Percentiles rank a stretch among this genome's conserved stretches.
phyloP scores from a whole-genome alignment of 1,284 basidiomycete species.

The Fistulinella cinereoalba region DNA sequence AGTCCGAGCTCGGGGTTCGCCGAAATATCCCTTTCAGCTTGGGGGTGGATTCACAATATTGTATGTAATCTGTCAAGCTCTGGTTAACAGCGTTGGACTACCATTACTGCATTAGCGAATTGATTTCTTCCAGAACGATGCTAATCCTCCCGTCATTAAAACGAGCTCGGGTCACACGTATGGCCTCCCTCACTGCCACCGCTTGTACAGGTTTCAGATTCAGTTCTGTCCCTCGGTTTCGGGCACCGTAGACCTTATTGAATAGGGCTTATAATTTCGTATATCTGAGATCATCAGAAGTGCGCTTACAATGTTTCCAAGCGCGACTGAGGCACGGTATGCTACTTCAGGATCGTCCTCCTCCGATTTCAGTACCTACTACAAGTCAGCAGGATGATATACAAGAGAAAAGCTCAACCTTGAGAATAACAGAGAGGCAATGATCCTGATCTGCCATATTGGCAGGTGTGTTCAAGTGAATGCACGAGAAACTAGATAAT shows the following conservation, averaged over 20 bases:
- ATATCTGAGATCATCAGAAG: neutral
- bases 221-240: conserved; percentile 36
- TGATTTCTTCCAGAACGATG: conserved; percentile 50
- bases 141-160: conserved; percentile 61
- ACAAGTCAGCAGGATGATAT: conserved; percentile 12
- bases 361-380: conserved; percentile 65
- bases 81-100: neutral
- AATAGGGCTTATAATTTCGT: neutral
- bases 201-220: conserved; percentile 36
- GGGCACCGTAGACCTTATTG: conserved; percentile 49
- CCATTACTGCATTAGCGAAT: conserved; percentile 24
- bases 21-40: too few relatives aligned
- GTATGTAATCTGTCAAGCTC: too few relatives aligned
- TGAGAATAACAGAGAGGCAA: conserved; percentile 45
- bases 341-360: conserved; percentile 76
- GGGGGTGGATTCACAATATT: neutral
- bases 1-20: neutral
- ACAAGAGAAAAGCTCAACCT: conserved; percentile 37
- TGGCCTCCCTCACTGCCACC: conserved; percentile 39
- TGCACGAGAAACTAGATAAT: conserved; percentile 57
- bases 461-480: conserved; percentile 45
- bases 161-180: conserved; percentile 39
- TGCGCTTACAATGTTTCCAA: conserved; percentile 80
- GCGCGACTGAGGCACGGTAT: conserved; percentile 82
- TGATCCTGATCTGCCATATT: conserved; percentile 32